Conservation (phyloP, 352 stramenopile genomes). For the Pythium volutum region DNA sequence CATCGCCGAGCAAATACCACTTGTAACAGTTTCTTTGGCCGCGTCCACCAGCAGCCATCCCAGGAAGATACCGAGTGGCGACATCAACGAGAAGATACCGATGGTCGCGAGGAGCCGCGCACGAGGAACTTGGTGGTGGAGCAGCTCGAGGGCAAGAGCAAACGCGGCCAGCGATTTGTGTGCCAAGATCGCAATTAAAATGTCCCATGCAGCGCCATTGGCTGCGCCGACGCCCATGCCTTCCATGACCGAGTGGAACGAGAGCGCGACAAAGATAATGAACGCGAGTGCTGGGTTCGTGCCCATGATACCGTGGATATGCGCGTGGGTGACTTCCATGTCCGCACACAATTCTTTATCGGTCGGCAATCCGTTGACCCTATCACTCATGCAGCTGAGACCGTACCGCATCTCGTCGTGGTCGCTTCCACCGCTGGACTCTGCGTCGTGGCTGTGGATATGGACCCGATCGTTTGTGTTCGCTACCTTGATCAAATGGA, state of each 20-base stretch:
- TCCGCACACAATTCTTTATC: constrained; percentile 16
- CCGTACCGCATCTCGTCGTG: background rate
- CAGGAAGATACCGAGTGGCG: constrained; percentile 61
- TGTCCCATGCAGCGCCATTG: constrained; percentile 59
- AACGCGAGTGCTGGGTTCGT: constrained; percentile 58
- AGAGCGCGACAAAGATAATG: constrained; percentile 77
- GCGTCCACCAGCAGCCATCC: constrained; percentile 49
- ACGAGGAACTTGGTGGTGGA: constrained; percentile 51
- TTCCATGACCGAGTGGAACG: constrained; percentile 86
- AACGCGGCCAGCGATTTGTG: constrained; percentile 83
- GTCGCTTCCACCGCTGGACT: background rate
- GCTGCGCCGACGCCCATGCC: constrained; percentile 77
- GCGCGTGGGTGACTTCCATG: constrained; percentile 43
- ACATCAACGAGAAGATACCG: constrained; percentile 72
- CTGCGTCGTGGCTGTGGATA: constrained; percentile 4
- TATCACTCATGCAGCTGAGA: constrained; percentile 20
- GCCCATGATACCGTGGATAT: constrained; percentile 65
- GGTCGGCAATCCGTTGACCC: background rate
- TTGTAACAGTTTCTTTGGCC: constrained; percentile 40
- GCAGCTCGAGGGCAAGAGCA: constrained; percentile 63
- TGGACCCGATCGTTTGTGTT: background rate
- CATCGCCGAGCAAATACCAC: constrained; percentile 68
- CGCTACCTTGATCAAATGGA: background rate
- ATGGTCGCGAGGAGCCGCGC: constrained; percentile 43
- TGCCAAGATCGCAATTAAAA: constrained; percentile 73